Base-by-base conservation (phyloP, 2,329 filamentous ascomycete species). In the Diaporthe helianthi region DNA sequence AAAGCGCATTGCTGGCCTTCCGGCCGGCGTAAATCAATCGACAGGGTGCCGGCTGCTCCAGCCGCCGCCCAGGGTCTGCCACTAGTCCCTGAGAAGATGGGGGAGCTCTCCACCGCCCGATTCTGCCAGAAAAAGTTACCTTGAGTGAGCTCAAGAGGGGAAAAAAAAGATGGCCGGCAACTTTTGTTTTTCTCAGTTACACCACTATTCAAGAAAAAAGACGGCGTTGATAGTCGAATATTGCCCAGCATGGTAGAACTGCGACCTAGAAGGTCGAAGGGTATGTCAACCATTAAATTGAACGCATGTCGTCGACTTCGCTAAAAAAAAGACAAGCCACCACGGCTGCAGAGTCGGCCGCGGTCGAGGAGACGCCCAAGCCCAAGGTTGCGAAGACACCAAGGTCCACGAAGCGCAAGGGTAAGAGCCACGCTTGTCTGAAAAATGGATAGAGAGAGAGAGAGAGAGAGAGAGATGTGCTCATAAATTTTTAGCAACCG, bases 1-100 rank as follows among this genome's bases (percentile, higher is more conserved):
- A 53, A 69, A 60, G 61, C 47, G 69, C 66, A 64, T 51, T 71
- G 69, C 60, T 71, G 69, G 69, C 69, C 66, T 71, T 64, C 61
- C 51, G 69, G 69, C 69, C 22, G 66, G 69, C 66, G 55, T 47
- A 52, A 38, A 36, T 29, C 31, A 52, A 38, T 52, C 33, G 46
- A 53, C 67, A 68, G 47, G 55, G 67, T 52, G 4, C 22, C 44
- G 65, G 54, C 41, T 58, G 65, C 52, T 38, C 65, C 46, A 55
- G 65, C 24, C 33, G 65, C 22, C 33, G 49, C n/a, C 29, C 47
- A 51, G 65, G 51, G 55, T 46, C 65, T 55, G 41, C 19, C 63
- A n/a, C 64, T 68, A 64, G 41, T 44, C 41, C 41, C 41, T 6
- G 8, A 17, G 41, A 44, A 17, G 41, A 65, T 36, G 69, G 41